phyloP scores from a whole-genome alignment of 441 rosid genomes.

The Corymbia calophylla region DNA sequence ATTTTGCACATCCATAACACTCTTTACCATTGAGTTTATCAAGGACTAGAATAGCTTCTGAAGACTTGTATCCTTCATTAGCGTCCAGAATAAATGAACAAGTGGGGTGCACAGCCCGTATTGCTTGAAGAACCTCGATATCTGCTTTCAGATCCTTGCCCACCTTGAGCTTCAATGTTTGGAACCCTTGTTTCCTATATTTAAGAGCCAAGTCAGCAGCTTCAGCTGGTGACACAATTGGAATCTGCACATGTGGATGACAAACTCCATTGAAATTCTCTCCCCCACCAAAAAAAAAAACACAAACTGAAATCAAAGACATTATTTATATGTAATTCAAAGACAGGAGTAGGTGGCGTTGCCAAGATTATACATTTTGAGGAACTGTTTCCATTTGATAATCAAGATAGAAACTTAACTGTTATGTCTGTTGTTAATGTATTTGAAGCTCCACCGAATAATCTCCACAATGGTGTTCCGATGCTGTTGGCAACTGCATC shows the following conservation, averaged over 20 bases:
- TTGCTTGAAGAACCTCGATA: slow-evolving; percentile 75
- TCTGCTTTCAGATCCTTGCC: slow-evolving; percentile 74
- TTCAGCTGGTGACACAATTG: slow-evolving; percentile 72
- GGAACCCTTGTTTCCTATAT: slow-evolving; percentile 63
- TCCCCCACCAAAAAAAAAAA: not conserved
- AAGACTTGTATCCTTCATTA: slow-evolving; percentile 72
- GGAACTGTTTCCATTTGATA: not conserved
- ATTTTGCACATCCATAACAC: not conserved
- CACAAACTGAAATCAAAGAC: not conserved
- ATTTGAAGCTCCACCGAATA: slow-evolving; percentile 76
- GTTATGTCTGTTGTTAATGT: slow-evolving; percentile 75
- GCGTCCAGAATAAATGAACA: slow-evolving; percentile 89
- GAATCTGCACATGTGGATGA: slow-evolving; percentile 49
- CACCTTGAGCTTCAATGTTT: slow-evolving; percentile 84
- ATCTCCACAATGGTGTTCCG: slow-evolving; percentile 63
- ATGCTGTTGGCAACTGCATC: slow-evolving; percentile 81
- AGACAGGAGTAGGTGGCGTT: not conserved
- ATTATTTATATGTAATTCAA: not conserved
- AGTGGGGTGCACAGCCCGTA: slow-evolving; percentile 58
- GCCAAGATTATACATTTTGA: not conserved
- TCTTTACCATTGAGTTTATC: slow-evolving; percentile 58
- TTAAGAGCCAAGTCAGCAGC: slow-evolving; percentile 71
- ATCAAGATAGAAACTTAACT: slow-evolving; percentile 38
- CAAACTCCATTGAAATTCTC: not conserved
- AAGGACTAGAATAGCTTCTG: slow-evolving; percentile 77